Conservation (phyloP, 2,329 filamentous ascomycete species). For the Paecilomyces dactylethromorphus region DNA sequence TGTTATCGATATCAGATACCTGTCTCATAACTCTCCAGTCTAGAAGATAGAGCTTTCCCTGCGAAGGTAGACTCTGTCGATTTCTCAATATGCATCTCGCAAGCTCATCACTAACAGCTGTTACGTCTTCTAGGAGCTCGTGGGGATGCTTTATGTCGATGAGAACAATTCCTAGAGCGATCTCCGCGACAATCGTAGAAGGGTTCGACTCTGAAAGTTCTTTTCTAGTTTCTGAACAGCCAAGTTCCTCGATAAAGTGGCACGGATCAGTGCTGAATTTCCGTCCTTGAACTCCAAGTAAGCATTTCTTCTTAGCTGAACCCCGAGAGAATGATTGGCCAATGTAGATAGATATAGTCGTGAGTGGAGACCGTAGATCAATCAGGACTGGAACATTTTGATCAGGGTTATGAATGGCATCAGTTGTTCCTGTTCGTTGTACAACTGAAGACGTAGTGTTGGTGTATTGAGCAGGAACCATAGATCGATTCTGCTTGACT, state of each 20-base stretch:
- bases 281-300: constrained; percentile 1
- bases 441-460: neutral
- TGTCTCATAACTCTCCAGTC: constrained; percentile 16
- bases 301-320: neutral
- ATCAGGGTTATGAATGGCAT: neutral
- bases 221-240: constrained; percentile 2
- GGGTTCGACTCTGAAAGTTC: constrained; percentile 15
- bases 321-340: constrained; percentile 2
- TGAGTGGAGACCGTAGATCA: constrained; percentile 15
- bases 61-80: constrained; percentile 1
- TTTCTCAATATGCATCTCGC: constrained; percentile 4
- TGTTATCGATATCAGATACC: constrained; percentile 8
- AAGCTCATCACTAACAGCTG: constrained; percentile 13
- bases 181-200: constrained; percentile 8
- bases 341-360: constrained; percentile 21
- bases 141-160: constrained; percentile 12
- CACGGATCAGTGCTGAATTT: constrained; percentile 7
- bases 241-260: constrained; percentile 14
- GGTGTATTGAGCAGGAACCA: no score
- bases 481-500: neutral
- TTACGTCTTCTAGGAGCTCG: constrained; percentile 13
- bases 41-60: constrained; percentile 29
- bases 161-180: constrained; percentile 21
- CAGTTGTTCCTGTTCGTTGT: neutral
- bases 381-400: neutral